A percentile compares a stretch with the other conserved stretches of the same genome.
These are phyloP conservation scores for Cairneyella variabilis DNA, from an alignment of 495 filamentous ascomycete species.

Conservation along the genomic window DNA sequence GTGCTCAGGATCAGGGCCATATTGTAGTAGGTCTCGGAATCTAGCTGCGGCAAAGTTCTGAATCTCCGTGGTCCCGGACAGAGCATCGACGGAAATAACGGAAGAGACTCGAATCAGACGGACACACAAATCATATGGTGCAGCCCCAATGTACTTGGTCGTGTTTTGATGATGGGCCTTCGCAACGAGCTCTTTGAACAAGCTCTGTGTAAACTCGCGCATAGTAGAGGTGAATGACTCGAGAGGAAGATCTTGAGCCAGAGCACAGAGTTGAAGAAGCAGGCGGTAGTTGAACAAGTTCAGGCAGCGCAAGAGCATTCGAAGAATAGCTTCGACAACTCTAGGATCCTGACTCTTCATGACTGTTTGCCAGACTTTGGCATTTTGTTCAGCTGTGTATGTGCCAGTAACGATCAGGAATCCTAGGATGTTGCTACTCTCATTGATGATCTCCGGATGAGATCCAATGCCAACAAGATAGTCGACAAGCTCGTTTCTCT, in stretches of 20 bases:
- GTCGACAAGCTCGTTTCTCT: constrained; percentile 63
- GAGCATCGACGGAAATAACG: constrained; percentile 34
- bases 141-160: constrained; percentile 24
- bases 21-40: constrained; percentile 26
- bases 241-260: constrained; percentile 68
- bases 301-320: constrained; percentile 68
- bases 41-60: constrained; percentile 52
- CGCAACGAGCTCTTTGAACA: constrained; percentile 22
- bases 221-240: constrained; percentile 49
- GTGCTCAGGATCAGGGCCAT: constrained; percentile 44
- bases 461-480: constrained; percentile 90
- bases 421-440: constrained; percentile 78
- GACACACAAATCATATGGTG: constrained; percentile 56
- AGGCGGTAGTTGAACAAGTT: constrained; percentile 50
- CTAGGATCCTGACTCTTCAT: constrained; percentile 80
- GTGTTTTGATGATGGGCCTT: constrained; percentile 6
- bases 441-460: constrained; percentile 81
- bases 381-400: constrained; percentile 68
- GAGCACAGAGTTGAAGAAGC: constrained; percentile 69
- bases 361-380: constrained; percentile 81
- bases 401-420: constrained; percentile 81
- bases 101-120: constrained; percentile 66
- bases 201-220: constrained; percentile 44
- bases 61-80: constrained; percentile 39
- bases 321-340: constrained; percentile 72